Evolutionary conservation across 352 stramenopile species (phyloP), one percentile per base, ranked within the genome.

Genomic region (Hyaloperonospora arabidopsidis): DNA sequence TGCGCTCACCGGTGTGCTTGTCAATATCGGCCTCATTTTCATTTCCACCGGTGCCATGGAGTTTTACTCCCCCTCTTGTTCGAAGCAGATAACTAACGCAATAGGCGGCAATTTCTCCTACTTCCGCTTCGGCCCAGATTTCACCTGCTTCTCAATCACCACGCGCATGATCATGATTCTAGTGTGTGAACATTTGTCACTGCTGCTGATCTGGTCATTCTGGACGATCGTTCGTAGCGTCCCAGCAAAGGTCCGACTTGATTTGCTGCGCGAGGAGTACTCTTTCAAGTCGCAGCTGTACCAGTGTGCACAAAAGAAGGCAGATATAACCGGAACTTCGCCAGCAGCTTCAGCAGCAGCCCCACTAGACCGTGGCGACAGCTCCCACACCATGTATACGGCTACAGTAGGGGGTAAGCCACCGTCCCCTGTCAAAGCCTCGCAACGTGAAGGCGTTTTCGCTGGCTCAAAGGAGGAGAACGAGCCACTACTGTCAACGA

Each of bases 141-240:
- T 91, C 38, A 52, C 69, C 17, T 91, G 81, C 63, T 84, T 87
- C 59, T 84, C 77, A 10, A 63, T 89, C 41, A 89, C 82, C 32
- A 76, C 68, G 13, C 82, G 82, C 36, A 76, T 92, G 59, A 69
- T 92, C 29, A 81, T 92, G 76, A 81, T 92, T 35, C 68, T 92
- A 23, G 70, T 92, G 36, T 74, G 64, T 44, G 82, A 92, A 54
- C 79, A 92, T 46, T 23, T 79, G 2, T 57, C 80, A 32, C 66
- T 89, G 40, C 57, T 74, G 17, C 19, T 65, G 45, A 77, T 88
- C 44, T 91, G 74, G 72, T 58, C 63, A 1, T 91, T 86, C 49
- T 91, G 80, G 80, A 79, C 74, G 39, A 61, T 84, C 38, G 63
- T 78, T 34, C 72, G 64, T 45, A 87, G 73, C 45, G 66, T 91